Percentiles rank a stretch among this genome's conserved stretches.
Conservation (phyloP, 2,329 filamentous ascomycete species). For the Xylaria sp. region DNA sequence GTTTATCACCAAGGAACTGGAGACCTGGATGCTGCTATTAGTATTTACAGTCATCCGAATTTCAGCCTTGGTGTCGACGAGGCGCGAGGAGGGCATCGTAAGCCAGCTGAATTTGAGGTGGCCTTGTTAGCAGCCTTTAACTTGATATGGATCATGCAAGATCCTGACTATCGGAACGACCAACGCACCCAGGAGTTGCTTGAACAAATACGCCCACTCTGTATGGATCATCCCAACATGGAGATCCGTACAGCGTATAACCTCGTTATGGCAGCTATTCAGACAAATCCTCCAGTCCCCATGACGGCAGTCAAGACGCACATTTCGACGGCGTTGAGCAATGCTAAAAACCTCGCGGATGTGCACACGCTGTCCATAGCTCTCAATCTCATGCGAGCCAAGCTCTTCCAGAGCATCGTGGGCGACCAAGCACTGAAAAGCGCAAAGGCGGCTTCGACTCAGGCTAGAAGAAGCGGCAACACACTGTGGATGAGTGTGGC, state of each 20-base stretch:
- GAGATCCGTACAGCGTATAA: slow-evolving; percentile 83
- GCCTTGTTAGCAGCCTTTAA: slow-evolving; percentile 75
- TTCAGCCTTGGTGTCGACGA: slow-evolving; percentile 65
- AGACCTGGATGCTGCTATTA: slow-evolving; percentile 74
- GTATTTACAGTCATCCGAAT: slow-evolving; percentile 70
- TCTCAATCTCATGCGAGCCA: slow-evolving; percentile 84
- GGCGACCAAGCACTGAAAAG: slow-evolving; percentile 84
- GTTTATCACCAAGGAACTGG: slow-evolving; percentile 82
- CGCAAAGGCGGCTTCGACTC: slow-evolving; percentile 73
- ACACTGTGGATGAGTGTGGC: slow-evolving; percentile 83
- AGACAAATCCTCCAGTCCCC: slow-evolving; percentile 69
- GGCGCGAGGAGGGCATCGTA: slow-evolving; percentile 53
- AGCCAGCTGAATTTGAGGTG: slow-evolving; percentile 70
- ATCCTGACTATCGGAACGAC: slow-evolving; percentile 67
- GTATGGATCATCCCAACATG: slow-evolving; percentile 74
- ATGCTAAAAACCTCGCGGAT: slow-evolving; percentile 76
- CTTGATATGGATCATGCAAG: slow-evolving; percentile 77
- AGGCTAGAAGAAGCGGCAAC: slow-evolving; percentile 77
- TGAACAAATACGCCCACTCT: slow-evolving; percentile 73
- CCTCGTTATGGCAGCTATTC: slow-evolving; percentile 76
- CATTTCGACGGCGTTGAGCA: slow-evolving; percentile 77
- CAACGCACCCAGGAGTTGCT: slow-evolving; percentile 70
- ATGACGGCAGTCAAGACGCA: slow-evolving; percentile 83
- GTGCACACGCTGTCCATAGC: slow-evolving; percentile 84
- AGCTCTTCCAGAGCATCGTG: slow-evolving; percentile 84